Evolutionary conservation across 2,329 filamentous ascomycete genomes (phyloP).

Genomic region (Sarocladiaceae sp.): DNA sequence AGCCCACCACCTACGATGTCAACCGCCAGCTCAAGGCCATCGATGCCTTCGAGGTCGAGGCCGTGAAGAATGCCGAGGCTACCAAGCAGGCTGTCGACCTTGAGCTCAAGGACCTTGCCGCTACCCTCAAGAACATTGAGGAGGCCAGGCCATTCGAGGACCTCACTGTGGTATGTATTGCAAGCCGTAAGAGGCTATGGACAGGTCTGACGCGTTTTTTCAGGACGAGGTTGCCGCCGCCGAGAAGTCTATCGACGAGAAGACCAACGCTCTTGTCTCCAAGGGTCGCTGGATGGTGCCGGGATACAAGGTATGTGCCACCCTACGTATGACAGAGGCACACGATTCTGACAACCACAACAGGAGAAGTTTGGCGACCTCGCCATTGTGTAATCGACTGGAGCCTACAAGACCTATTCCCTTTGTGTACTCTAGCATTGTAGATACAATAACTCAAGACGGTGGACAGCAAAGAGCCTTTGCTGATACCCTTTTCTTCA

Average conservation of each 20-base stretch:
- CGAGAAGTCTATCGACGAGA: slow-evolving; percentile 95
- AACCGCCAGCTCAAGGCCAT: slow-evolving; percentile 94
- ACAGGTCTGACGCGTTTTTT: slow-evolving; percentile 14
- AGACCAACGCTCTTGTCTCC: slow-evolving; percentile 87
- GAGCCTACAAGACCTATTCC: slow-evolving; percentile 29
- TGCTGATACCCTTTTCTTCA: background rate
- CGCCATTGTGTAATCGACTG: slow-evolving; percentile 71
- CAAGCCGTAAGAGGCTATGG: background rate
- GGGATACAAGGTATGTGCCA: slow-evolving; percentile 83
- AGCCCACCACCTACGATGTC: slow-evolving; percentile 90
- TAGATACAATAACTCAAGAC: slow-evolving; percentile 50
- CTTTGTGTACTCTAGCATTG: slow-evolving; percentile 64
- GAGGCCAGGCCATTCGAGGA: slow-evolving; percentile 92
- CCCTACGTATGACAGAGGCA: slow-evolving; percentile 1
- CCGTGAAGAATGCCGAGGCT: slow-evolving; percentile 91
- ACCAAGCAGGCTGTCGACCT: slow-evolving; percentile 95
- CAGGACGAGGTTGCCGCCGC: slow-evolving; percentile 93
- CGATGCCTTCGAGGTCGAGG: slow-evolving; percentile 95
- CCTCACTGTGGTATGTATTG: slow-evolving; percentile 81
- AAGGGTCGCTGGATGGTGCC: slow-evolving; percentile 98
- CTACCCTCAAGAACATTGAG: slow-evolving; percentile 97
- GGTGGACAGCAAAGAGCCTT: slow-evolving; percentile 22
- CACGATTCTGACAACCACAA: slow-evolving; percentile 37
- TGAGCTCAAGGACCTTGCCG: slow-evolving; percentile 88
- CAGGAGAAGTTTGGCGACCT: slow-evolving; percentile 99